These are phyloP conservation scores for Ogataea minuta DNA, from an alignment of 805 yeast species.

Conservation along the genomic window DNA sequence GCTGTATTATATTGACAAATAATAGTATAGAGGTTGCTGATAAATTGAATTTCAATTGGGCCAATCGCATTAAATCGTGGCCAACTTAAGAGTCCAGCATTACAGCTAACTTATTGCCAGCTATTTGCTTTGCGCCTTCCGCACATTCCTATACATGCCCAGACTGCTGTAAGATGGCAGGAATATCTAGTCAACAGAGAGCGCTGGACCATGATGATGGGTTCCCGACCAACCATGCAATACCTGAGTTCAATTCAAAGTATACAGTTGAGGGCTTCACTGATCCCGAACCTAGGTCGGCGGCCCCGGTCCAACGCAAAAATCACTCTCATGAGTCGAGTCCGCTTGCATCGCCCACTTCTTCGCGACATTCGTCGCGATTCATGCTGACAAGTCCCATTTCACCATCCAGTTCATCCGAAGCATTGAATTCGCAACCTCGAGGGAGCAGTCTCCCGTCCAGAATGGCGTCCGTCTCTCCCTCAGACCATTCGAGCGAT, in stretches of 20 bases:
- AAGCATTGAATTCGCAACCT: constrained; percentile 3
- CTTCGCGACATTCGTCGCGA: constrained; percentile 24
- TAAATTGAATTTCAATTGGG: too few relatives aligned
- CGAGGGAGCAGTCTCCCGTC: not conserved
- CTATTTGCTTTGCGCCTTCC: too few relatives aligned
- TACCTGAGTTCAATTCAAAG: constrained; percentile 19
- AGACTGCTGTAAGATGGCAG: constrained; percentile 1
- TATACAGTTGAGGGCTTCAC: constrained; percentile 15
- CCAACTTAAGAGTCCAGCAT: too few relatives aligned
- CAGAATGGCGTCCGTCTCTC: not conserved
- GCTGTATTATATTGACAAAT: too few relatives aligned
- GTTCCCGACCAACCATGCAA: constrained; percentile 9
- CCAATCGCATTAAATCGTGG: too few relatives aligned
- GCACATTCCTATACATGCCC: too few relatives aligned
- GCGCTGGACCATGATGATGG: constrained; percentile 6
- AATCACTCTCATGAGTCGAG: constrained; percentile 12
- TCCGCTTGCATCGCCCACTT: constrained; percentile 18
- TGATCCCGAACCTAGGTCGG: constrained; percentile 1
- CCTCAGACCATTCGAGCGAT: not conserved
- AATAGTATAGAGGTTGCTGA: too few relatives aligned
- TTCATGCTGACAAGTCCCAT: constrained; percentile 9
- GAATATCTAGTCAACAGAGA: constrained; percentile 4
- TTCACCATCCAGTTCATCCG: constrained; percentile 18
- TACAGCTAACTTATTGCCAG: too few relatives aligned
- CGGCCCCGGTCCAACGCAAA: constrained; percentile 1